Evolutionary conservation across 2,329 filamentous ascomycete species (phyloP).

Genomic region (Fusarium anguioides): DNA sequence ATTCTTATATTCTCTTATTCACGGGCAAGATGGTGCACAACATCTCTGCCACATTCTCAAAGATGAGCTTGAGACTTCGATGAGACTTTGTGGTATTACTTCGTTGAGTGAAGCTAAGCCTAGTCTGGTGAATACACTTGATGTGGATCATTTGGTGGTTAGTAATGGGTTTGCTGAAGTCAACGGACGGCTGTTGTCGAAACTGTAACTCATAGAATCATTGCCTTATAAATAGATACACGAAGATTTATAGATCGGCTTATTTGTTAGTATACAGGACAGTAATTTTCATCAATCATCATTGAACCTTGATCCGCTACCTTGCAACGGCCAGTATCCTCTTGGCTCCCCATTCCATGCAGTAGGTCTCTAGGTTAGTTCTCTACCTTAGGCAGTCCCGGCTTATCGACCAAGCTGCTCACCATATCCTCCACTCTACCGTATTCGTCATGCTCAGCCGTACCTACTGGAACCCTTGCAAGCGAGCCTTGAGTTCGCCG

Average conservation of each 20-base stretch:
- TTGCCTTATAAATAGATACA: background rate
- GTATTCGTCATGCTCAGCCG: too few species aligned
- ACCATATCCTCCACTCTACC: too few species aligned
- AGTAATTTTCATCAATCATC: background rate
- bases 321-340: too few species aligned
- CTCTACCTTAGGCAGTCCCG: too few species aligned
- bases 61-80: slow-evolving; percentile 48
- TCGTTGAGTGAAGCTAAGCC: slow-evolving; percentile 43
- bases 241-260: background rate
- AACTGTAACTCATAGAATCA: slow-evolving; percentile 21
- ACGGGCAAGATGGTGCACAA: slow-evolving; percentile 65
- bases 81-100: slow-evolving; percentile 47
- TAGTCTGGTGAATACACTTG: slow-evolving; percentile 45
- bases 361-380: too few species aligned
- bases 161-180: background rate
- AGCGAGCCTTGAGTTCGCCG: too few species aligned
- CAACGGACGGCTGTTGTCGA: slow-evolving; percentile 9
- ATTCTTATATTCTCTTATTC: slow-evolving; percentile 63
- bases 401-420: too few species aligned
- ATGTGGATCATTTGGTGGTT: slow-evolving; percentile 47
- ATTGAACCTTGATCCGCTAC: too few species aligned
- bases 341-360: too few species aligned
- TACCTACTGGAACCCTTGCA: too few species aligned
- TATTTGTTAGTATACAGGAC: background rate
- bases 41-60: slow-evolving; percentile 60